These are phyloP conservation scores for Dendrobium nobile DNA, from an alignment of 106 monocot genomes.

Conservation along the genomic window DNA sequence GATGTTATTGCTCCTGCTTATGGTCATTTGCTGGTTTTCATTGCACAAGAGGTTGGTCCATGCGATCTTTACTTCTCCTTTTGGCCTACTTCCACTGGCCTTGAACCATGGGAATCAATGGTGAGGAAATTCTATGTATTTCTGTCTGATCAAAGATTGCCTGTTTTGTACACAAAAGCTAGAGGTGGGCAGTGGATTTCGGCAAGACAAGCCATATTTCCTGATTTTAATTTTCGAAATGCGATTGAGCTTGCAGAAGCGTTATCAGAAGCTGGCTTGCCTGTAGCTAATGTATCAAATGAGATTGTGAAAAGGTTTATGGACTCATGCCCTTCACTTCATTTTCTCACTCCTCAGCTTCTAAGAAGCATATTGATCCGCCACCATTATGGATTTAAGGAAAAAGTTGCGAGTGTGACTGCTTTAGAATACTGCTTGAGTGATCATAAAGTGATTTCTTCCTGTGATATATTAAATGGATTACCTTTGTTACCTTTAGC, in stretches of 20 bases:
- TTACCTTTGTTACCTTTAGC: constrained; percentile 82
- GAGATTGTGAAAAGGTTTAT: constrained; percentile 60
- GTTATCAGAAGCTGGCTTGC: constrained; percentile 77
- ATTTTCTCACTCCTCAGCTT: constrained; percentile 71
- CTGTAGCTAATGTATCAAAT: constrained; percentile 57
- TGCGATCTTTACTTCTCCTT: constrained; percentile 70
- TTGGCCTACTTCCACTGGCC: constrained; percentile 73
- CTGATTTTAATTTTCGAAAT: constrained; percentile 71
- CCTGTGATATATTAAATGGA: constrained; percentile 49
- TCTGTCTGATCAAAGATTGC: constrained; percentile 58
- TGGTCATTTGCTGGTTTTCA: constrained; percentile 55
- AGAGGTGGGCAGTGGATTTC: constrained; percentile 96
- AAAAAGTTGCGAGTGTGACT: constrained; percentile 45
- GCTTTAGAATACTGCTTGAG: constrained; percentile 77
- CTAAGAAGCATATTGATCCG: constrained; percentile 73
- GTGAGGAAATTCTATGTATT: constrained; percentile 58
- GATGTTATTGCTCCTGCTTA: constrained; percentile 83
- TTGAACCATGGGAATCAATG: constrained; percentile 81
- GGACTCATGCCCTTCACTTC: constrained; percentile 64
- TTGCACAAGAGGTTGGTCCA: constrained; percentile 67
- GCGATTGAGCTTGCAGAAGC: constrained; percentile 53
- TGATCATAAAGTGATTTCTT: constrained; percentile 47
- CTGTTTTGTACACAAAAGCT: constrained; percentile 83
- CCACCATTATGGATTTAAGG: constrained; percentile 62
- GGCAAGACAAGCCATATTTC: constrained; percentile 87